These are phyloP conservation scores for Umbelopsis vinacea DNA, from an alignment of 192 early-diverging fungal species.

Conservation along the genomic window DNA sequence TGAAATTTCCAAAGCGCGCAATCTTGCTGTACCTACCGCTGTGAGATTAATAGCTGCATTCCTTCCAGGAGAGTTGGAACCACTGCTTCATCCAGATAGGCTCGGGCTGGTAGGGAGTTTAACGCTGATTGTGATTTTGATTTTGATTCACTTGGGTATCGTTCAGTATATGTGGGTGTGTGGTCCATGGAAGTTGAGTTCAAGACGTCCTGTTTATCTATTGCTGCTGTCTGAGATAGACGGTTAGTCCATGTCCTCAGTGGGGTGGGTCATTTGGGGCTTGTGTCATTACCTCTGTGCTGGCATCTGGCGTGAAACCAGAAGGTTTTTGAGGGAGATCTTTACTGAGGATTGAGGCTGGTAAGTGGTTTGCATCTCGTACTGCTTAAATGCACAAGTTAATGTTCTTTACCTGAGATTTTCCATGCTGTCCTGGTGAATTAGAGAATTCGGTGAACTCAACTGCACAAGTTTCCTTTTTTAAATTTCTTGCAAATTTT, in stretches of 20 bases:
- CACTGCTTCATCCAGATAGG: slow-evolving; percentile 58
- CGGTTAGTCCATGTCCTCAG: too few species aligned
- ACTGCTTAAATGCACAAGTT: background rate
- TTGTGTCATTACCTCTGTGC: background rate
- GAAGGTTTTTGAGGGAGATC: background rate
- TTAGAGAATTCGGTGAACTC: background rate
- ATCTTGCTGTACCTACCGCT: slow-evolving; percentile 41
- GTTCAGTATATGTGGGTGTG: background rate
- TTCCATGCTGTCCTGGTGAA: background rate
- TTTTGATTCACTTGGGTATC: background rate
- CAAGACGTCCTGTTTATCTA: too few species aligned
- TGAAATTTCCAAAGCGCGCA: background rate
- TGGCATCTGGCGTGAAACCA: background rate
- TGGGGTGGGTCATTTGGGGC: background rate
- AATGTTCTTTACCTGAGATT: background rate
- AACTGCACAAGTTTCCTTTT: too few species aligned
- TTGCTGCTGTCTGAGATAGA: too few species aligned
- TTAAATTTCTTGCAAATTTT: too few species aligned
- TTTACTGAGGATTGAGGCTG: background rate
- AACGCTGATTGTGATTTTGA: background rate
- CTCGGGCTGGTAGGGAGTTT: slow-evolving; percentile 41
- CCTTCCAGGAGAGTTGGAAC: slow-evolving; percentile 56
- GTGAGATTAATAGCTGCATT: slow-evolving; percentile 52
- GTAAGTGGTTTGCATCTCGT: background rate
- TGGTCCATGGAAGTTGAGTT: background rate